A percentile compares a stretch with the other conserved stretches of the same genome.
Evolutionary conservation across 345 rosid species (phyloP).

Genomic region (Aegle marmelos): DNA sequence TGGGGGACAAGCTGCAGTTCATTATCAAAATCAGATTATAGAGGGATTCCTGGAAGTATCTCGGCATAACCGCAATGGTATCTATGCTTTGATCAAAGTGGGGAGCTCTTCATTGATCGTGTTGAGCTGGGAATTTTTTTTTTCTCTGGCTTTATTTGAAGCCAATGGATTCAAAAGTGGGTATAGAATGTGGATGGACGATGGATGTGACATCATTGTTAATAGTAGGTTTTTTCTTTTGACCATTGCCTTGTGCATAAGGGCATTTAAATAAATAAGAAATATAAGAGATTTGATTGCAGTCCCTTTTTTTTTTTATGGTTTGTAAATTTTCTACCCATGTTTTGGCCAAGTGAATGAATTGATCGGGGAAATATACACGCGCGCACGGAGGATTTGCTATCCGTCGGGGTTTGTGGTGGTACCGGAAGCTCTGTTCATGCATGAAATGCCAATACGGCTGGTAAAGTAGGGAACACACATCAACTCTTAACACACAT

Average conservation of each 20-base stretch:
- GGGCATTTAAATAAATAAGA: constrained; percentile 3
- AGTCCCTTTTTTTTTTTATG: not conserved
- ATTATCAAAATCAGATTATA: not conserved
- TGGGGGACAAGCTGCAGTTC: not conserved
- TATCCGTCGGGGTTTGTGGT: too few species aligned
- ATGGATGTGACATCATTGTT: not conserved
- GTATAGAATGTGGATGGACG: not conserved
- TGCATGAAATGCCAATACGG: too few species aligned
- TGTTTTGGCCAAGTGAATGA: not conserved
- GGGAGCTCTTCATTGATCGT: not conserved
- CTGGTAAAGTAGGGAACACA: too few species aligned
- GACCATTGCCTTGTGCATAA: not conserved
- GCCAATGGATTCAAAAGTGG: not conserved
- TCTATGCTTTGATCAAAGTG: not conserved
- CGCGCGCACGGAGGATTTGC: too few species aligned
- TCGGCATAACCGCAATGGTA: not conserved
- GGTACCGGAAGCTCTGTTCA: too few species aligned
- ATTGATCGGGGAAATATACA: too few species aligned
- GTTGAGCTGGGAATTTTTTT: not conserved
- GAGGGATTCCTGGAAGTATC: not conserved
- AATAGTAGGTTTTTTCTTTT: not conserved
- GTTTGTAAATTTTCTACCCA: not conserved
- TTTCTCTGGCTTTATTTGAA: not conserved
- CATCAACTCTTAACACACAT: too few species aligned
- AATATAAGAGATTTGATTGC: constrained; percentile 8